Percentiles rank a stretch among this genome's conserved stretches.
These are phyloP conservation scores for Podochytrium sp. DNA, from an alignment of 192 early-diverging fungal genomes.

Conservation along the genomic window DNA sequence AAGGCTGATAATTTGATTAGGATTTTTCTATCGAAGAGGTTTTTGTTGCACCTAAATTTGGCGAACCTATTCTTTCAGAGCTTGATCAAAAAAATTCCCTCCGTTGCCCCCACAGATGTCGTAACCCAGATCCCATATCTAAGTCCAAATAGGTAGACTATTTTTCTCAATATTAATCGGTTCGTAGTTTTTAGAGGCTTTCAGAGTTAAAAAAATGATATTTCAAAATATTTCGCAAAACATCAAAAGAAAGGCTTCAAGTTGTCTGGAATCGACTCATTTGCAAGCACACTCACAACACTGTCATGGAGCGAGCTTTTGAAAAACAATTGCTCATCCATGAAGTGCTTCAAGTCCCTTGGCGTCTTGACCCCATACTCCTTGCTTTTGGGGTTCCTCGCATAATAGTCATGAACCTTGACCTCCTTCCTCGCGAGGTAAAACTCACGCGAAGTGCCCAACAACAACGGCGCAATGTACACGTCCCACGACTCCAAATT, in stretches of 20 bases:
- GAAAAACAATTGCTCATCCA: background rate
- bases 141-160: too few species aligned
- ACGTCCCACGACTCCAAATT: background rate
- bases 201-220: too few species aligned
- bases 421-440: background rate
- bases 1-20: too few species aligned
- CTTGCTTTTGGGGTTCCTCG: background rate
- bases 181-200: too few species aligned
- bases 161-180: too few species aligned
- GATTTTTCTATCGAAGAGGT: too few species aligned
- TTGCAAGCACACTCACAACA: background rate
- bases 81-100: too few species aligned
- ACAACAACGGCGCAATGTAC: background rate
- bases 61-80: too few species aligned
- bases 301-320: conserved; percentile 1
- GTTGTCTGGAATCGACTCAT: conserved; percentile 11
- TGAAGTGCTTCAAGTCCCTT: background rate
- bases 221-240: too few species aligned
- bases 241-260: conserved; percentile 2
- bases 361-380: background rate
- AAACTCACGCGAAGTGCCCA: background rate
- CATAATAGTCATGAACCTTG: conserved; percentile 10
- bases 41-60: too few species aligned
- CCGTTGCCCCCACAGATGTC: too few species aligned
- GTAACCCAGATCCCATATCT: too few species aligned